Evolutionary conservation across 352 stramenopile genomes (phyloP), one percentile per base, ranked within the genome.

Genomic region (Globisporangium orthogonon): DNA sequence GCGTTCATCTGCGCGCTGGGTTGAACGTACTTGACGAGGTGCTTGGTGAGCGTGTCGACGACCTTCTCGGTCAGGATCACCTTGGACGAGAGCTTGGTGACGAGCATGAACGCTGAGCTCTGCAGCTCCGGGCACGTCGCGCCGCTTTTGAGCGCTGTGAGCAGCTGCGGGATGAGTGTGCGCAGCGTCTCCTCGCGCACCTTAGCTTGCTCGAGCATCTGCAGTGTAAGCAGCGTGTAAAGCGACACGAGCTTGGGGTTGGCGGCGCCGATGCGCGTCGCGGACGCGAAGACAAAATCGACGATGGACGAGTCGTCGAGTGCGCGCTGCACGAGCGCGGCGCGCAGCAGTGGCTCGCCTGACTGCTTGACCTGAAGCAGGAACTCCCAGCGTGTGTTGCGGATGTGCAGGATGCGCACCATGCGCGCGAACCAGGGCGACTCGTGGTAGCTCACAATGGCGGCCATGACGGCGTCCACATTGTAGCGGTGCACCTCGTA

Each of bases 401-500:
- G 73, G 45, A 93, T 92, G 58, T 89, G 80, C 13, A 96, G 68
- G 51, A 95, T 82, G 56, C 75, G 78, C 62, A 94, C 85, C 77
- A 93, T 91, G 40, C 74, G 76, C 37, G 84, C 78, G 52, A 96
- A 96, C 74, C 89, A 90, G 54, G 70, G 71, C 28, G 75, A 89
- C 65, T 95, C 84, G 58, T 96, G 87, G 65, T 91, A 95, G 52
- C 81, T 83, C 43, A 96, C 61, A 50, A 95, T 90, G 56, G 61
- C 69, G 30, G 69, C 82, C 75, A 96, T 90, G 51, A 95, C 71
- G 30, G 72, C 71, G 65, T 96, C 81, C 43, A 96, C 82, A 50
- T 96, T 95, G 62, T 80, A 87, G 6, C 76, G 81, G 60, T 96
- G 87, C 30, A 96, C 65, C 54, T 95, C 82, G 54, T 93, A 96